Percentiles rank a stretch among this genome's conserved stretches.
phyloP scores from a whole-genome alignment of 352 stramenopile genomes.

The Globisporangium heterothallicum region DNA sequence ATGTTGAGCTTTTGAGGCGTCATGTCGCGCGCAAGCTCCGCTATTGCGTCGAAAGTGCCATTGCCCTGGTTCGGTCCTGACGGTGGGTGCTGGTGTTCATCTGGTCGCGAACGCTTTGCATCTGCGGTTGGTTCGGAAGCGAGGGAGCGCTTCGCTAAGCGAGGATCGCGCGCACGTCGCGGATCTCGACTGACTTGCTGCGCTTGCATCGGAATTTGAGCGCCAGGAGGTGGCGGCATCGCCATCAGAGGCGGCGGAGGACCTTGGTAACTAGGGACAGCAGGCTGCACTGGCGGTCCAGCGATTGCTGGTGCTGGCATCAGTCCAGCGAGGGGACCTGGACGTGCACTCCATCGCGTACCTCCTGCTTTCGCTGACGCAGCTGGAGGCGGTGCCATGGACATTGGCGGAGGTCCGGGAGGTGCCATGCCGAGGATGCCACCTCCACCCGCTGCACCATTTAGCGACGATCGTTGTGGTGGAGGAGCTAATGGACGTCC shows the following conservation, averaged over 20 bases:
- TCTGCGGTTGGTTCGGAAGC: constrained; percentile 1
- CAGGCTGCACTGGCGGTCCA: background rate
- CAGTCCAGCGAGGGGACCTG: constrained; percentile 31
- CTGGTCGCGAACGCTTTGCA: constrained; percentile 4
- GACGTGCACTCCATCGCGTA: constrained; percentile 65
- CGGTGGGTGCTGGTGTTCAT: constrained; percentile 12
- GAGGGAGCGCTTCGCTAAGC: constrained; percentile 27
- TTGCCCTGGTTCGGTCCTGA: background rate
- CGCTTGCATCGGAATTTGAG: constrained; percentile 18
- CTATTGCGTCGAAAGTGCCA: constrained; percentile 55
- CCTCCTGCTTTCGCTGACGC: constrained; percentile 36
- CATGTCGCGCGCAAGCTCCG: constrained; percentile 72
- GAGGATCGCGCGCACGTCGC: constrained; percentile 47
- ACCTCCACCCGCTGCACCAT: constrained; percentile 4
- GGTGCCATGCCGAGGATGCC: constrained; percentile 15
- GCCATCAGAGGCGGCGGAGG: constrained; percentile 20
- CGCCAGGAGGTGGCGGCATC: constrained; percentile 17
- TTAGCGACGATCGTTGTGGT: constrained; percentile 20
- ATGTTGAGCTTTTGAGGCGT: constrained; percentile 78
- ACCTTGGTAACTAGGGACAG: constrained; percentile 8
- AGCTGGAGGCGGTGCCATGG: constrained; percentile 28
- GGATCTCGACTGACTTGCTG: constrained; percentile 42
- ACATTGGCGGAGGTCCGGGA: constrained; percentile 32
- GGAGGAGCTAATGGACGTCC: constrained; percentile 8
- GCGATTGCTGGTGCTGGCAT: constrained; percentile 4